A percentile compares a stretch with the other conserved stretches of the same genome.
phyloP scores from a whole-genome alignment of 176 grass and related monocot species.

The Avena insularis region DNA sequence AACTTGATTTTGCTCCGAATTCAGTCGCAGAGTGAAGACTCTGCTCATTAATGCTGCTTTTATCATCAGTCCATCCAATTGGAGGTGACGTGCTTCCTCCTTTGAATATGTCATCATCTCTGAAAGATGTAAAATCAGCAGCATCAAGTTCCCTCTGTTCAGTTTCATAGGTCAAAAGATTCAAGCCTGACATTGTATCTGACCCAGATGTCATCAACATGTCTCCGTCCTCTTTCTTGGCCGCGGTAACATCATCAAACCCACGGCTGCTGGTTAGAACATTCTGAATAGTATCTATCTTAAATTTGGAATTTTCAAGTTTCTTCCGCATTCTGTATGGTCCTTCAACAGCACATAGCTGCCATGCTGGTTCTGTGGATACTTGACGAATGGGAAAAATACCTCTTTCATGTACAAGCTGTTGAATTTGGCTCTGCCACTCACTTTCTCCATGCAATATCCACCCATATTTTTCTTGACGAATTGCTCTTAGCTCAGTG shows the following conservation, averaged over 20 bases:
- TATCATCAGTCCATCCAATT: constrained; percentile 87
- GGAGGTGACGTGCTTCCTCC: constrained; percentile 66
- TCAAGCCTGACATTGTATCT: constrained; percentile 82
- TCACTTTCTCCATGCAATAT: constrained; percentile 98
- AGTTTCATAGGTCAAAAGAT: constrained; percentile 70
- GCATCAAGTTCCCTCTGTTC: constrained; percentile 64
- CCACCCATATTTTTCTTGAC: constrained; percentile 99
- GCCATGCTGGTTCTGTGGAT: constrained; percentile 76
- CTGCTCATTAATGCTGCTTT: constrained; percentile 82
- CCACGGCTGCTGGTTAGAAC: constrained; percentile 64
- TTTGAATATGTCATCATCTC: constrained; percentile 75
- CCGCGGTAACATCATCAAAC: constrained; percentile 53
- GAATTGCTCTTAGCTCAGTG: constrained; percentile 86
- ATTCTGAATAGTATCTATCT: constrained; percentile 93
- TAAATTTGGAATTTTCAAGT: constrained; percentile 88
- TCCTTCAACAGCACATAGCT: constrained; percentile 92
- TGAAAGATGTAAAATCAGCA: constrained; percentile 66
- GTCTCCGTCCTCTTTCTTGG: constrained; percentile 62
- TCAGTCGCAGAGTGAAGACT: constrained; percentile 95
- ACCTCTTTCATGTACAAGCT: constrained; percentile 95
- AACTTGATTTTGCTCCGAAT: constrained; percentile 85
- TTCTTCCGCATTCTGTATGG: constrained; percentile 99
- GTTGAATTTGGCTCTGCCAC: constrained; percentile 94
- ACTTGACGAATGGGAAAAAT: constrained; percentile 80
- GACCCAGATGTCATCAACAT: constrained; percentile 66